Evolutionary conservation across 768 basidiomycete genomes (phyloP).

Genomic region (Coprinopsis sp.): DNA sequence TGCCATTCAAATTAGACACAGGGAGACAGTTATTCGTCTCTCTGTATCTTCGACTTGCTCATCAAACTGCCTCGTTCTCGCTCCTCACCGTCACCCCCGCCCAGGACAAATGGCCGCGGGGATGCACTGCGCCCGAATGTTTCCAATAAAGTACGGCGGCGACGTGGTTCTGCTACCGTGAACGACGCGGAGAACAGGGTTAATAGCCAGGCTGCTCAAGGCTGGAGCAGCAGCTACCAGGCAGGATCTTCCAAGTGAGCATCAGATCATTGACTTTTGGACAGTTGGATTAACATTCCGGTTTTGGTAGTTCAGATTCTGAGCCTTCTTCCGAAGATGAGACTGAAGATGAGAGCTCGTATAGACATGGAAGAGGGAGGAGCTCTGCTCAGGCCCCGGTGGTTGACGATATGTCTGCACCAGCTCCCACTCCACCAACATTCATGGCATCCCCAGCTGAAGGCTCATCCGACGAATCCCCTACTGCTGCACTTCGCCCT

Average conservation of each 20-base stretch:
- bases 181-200: slow-evolving; percentile 4
- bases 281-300: neutral
- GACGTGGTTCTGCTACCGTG: slow-evolving; percentile 25
- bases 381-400: neutral
- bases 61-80: slow-evolving; percentile 75
- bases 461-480: slow-evolving; percentile 38
- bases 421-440: no score
- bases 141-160: slow-evolving; percentile 30
- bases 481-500: slow-evolving; percentile 25
- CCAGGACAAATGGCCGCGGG: slow-evolving; percentile 47
- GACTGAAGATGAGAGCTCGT: slow-evolving; percentile 44
- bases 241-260: slow-evolving; percentile 77
- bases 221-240: slow-evolving; percentile 85
- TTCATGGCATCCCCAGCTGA: no score
- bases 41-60: slow-evolving; percentile 9
- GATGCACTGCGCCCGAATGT: slow-evolving; percentile 36
- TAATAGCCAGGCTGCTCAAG: slow-evolving; percentile 34
- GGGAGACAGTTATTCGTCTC: no score
- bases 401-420: no score
- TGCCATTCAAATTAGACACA: no score
- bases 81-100: slow-evolving; percentile 73
- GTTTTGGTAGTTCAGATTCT: slow-evolving; percentile 44
- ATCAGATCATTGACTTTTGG: neutral
- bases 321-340: slow-evolving; percentile 52
- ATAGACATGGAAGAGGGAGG: neutral